A percentile compares a stretch with the other conserved stretches of the same genome.
These are phyloP conservation scores for Fusarium pseudograminearum DNA, from an alignment of 2,329 filamentous ascomycete genomes.

Conservation along the genomic window DNA sequence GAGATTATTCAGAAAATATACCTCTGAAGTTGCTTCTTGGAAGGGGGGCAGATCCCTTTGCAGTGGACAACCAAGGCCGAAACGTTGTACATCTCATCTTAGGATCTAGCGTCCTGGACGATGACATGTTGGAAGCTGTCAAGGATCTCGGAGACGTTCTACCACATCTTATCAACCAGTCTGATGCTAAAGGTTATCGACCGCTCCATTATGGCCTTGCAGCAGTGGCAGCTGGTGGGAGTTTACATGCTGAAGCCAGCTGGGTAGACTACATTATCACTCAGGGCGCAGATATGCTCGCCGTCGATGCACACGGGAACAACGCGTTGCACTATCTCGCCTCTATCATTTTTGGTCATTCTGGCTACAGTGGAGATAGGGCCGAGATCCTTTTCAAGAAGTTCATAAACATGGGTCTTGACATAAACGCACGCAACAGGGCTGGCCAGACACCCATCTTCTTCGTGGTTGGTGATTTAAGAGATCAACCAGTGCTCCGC, in stretches of 20 bases:
- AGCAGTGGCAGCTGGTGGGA: no score
- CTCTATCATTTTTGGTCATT: neutral
- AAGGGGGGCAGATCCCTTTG: constrained; percentile 27
- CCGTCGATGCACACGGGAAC: constrained; percentile 22
- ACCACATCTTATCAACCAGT: constrained; percentile 20
- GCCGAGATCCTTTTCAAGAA: constrained; percentile 3
- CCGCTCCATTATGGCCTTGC: constrained; percentile 35
- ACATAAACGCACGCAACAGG: constrained; percentile 34
- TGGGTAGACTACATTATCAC: constrained; percentile 20
- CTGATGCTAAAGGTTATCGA: constrained; percentile 28
- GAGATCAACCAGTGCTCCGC: neutral
- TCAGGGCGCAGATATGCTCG: constrained; percentile 23
- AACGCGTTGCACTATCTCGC: constrained; percentile 26
- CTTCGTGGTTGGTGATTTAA: neutral
- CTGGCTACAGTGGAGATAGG: neutral
- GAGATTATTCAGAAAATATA: neutral
- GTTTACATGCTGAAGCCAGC: no score
- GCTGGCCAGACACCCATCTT: constrained; percentile 28
- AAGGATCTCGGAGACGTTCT: constrained; percentile 5
- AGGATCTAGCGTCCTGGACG: neutral
- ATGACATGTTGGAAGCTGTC: constrained; percentile 2
- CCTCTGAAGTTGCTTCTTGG: constrained; percentile 16
- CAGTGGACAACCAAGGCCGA: constrained; percentile 19
- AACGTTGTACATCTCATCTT: constrained; percentile 32
- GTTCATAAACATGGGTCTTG: constrained; percentile 18